phyloP scores from a whole-genome alignment of 768 basidiomycete genomes.

The Trametes cingulata region DNA sequence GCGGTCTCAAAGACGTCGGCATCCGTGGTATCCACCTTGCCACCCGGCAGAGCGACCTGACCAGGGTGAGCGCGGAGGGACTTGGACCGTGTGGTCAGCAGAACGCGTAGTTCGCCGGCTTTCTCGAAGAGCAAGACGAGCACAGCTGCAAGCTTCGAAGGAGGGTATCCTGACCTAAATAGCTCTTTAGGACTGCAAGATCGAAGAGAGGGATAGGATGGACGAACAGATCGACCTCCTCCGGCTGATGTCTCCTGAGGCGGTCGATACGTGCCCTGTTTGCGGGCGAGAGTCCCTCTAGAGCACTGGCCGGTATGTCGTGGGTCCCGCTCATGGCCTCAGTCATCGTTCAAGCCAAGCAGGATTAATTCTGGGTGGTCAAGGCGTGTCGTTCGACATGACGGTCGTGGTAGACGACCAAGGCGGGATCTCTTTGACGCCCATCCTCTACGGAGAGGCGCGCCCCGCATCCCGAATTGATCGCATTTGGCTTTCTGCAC shows the following conservation, averaged over 20 bases:
- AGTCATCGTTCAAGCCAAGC: background rate
- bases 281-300: constrained; percentile 19
- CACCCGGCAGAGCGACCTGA: constrained; percentile 83
- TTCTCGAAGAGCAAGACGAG: constrained; percentile 78
- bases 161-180: constrained; percentile 36
- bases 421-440: background rate
- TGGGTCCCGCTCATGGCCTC: background rate
- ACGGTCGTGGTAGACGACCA: background rate
- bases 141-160: constrained; percentile 66
- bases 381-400: constrained; percentile 9
- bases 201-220: constrained; percentile 20
- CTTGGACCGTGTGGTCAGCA: constrained; percentile 87
- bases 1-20: constrained; percentile 66
- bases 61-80: constrained; percentile 72
- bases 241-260: constrained; percentile 34
- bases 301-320: constrained; percentile 1
- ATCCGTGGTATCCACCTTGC: constrained; percentile 72
- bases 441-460: constrained; percentile 7
- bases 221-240: constrained; percentile 57
- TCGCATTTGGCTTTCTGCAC: constrained; percentile 4
- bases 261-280: constrained; percentile 40
- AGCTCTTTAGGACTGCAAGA: background rate
- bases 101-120: constrained; percentile 65
- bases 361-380: background rate
- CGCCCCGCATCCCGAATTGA: constrained; percentile 3